Base-by-base conservation (phyloP, 2,329 filamentous ascomycete species). In the Xylariaceae sp. region DNA sequence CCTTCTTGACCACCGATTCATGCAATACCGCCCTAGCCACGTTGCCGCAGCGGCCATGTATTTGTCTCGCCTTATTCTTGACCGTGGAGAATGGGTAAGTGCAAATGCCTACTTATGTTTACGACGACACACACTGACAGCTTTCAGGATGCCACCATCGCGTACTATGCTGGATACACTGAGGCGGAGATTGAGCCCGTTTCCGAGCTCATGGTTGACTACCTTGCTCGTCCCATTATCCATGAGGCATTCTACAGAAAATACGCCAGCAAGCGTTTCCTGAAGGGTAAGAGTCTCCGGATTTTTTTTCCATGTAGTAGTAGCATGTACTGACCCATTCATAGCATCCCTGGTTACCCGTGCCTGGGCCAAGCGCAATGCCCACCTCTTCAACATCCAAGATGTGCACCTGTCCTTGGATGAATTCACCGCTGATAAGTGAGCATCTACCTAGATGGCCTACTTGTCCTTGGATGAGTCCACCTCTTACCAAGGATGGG, bases 241-340 rank as follows among this genome's bases (percentile, higher is more conserved):
- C 94, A 99, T 68, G 92, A 97, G 71, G 95, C 94, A 39, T 96
- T 99, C 80, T 97, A 96, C 81, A 96, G 95, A 83, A 99, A 99
- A 75, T 99, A 99, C 72, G 94, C 94, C 54, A 95, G 90, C 83
- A 99, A 97, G 80, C 96, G 96, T 76, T 99, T 97, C 76, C 77
- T 97, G 66, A 99, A 99, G 78, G 91, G 92, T 96, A 84, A 75
- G 80, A 41, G 37, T 30, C 50, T 57, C 50, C 64, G 70, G 55
- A 69, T 7, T 47, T 4, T 69, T 27, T 7, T 47, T 6, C 30
- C 19, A 8, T 41, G 2, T 46, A 6, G 43, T 46, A 6, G 43
- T 42, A 6, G 12, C 9, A 9, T 8, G 7, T 37, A 5, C 63
- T 67, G 63, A 67, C 50, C 42, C 56, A 37, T 11, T 61, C 61